A percentile compares a stretch with the other conserved stretches of the same genome.
phyloP scores from a whole-genome alignment of 805 yeast species.

The Brettanomyces nanus region DNA sequence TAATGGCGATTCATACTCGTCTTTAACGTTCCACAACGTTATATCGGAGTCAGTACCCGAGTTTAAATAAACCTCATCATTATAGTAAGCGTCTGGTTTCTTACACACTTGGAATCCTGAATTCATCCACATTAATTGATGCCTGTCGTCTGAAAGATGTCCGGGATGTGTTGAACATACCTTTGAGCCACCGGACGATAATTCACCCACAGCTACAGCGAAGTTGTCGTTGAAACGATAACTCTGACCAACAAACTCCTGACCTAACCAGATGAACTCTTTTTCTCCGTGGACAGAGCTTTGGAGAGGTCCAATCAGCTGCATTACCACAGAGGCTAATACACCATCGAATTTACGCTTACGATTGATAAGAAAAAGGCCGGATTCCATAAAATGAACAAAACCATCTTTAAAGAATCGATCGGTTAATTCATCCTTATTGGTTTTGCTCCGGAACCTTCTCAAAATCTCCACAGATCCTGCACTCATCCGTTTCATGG shows the following conservation, averaged over 20 bases:
- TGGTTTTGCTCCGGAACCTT: neutral
- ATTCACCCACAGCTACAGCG: conserved; percentile 51
- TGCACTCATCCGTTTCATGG: neutral
- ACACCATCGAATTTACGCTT: conserved; percentile 41
- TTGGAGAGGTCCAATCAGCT: conserved; percentile 34
- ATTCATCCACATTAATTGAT: conserved; percentile 54
- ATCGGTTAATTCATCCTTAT: conserved; percentile 25
- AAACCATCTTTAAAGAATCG: conserved; percentile 35
- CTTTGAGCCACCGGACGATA: conserved; percentile 25
- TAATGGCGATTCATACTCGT: conserved; percentile 32
- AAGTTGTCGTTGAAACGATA: conserved; percentile 42
- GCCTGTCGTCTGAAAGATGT: conserved; percentile 45
- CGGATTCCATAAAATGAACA: conserved; percentile 42
- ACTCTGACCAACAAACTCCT: conserved; percentile 45
- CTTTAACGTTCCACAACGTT: conserved; percentile 22
- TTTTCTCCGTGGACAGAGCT: conserved; percentile 70
- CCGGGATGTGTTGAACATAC: conserved; percentile 59
- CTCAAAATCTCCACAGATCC: neutral
- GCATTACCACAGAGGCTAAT: conserved; percentile 31
- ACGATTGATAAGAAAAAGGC: conserved; percentile 39
- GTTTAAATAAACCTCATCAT: conserved; percentile 21
- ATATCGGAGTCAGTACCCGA: neutral
- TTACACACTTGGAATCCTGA: conserved; percentile 62
- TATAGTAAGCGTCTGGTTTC: conserved; percentile 27
- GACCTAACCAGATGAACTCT: conserved; percentile 70